Base-by-base conservation (phyloP, 2,329 filamentous ascomycete species). In the Emericellopsis atlantica region DNA sequence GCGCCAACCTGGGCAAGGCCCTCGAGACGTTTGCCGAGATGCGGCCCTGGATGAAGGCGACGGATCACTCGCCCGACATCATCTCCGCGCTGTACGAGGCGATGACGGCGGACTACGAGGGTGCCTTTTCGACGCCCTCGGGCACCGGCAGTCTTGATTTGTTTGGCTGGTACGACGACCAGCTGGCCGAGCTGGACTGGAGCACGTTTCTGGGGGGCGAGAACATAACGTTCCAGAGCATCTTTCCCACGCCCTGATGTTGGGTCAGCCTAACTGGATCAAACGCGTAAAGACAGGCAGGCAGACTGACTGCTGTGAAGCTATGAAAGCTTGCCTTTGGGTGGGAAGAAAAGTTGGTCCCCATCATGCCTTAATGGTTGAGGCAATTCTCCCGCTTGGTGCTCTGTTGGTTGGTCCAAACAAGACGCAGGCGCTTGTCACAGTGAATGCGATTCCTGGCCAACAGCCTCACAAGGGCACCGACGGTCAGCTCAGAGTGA, bases 121-220 rank as follows among this genome's bases (percentile, higher is more conserved):
- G 42, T 3, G 16, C 46, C 14, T 46, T 47, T 15, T 46, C 45
- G 14, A 52, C 51, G 7, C 51, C 52, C 1, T 52, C 51, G 5
- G 46, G 45, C 9, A 49, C 50, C 4, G 48, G 48, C 23, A 49
- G 47, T 23, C 42, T 49, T n/a, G 49, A 52, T 34, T 21, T 53
- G 33, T 53, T 51, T 29, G 51, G 51, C 8, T 54, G 46, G 53
- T 50, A 46, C 37, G 53, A 54, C 24, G 52, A 54, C 43, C 52
- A 54, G 40, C 46, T 54, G 6, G 47, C 46, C 2, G 52, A 52
- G 21, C 43, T 54, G 45, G 48, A 53, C 33, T 55, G 51, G 53
- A 45, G 46, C 16, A 44, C 48, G 2, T 52, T 54, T 21, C 45
- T 55, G 4, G 46, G 47, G 9, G 46, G 50, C 23, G 40, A 54